Conservation (phyloP, 495 filamentous ascomycete genomes). For the Penicillium goetzii region DNA sequence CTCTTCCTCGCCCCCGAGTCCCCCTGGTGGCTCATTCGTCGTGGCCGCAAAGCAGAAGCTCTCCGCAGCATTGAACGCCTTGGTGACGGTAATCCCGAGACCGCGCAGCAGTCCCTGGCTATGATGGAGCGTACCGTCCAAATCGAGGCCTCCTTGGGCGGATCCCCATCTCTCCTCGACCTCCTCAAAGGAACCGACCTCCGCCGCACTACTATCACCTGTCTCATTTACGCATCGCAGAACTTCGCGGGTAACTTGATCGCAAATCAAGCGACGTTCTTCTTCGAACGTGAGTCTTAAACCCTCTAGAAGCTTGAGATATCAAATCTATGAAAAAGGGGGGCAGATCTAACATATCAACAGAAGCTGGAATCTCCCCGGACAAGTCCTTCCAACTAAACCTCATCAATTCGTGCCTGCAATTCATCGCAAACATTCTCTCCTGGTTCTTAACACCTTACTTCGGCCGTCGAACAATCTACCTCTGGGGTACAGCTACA, state of each 20-base stretch:
- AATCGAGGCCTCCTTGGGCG: constrained; percentile 63
- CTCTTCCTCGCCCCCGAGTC: constrained; percentile 68
- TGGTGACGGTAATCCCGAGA: constrained; percentile 55
- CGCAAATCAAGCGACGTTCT: constrained; percentile 35
- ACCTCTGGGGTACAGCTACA: constrained; percentile 46
- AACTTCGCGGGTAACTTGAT: constrained; percentile 39
- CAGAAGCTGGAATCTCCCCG: constrained; percentile 34
- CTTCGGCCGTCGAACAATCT: constrained; percentile 54
- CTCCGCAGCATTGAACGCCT: constrained; percentile 65
- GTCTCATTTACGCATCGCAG: constrained; percentile 55
- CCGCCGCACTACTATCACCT: constrained; percentile 68
- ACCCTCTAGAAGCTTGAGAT: neutral
- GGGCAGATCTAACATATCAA: constrained; percentile 11
- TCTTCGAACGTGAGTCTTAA: constrained; percentile 32
- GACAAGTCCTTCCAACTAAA: constrained; percentile 39
- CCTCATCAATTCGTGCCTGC: constrained; percentile 44
- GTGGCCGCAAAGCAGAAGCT: constrained; percentile 66
- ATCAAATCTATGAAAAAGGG: neutral
- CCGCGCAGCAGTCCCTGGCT: constrained; percentile 65
- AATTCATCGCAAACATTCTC: constrained; percentile 36
- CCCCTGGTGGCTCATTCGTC: constrained; percentile 58
- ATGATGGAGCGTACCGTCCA: constrained; percentile 77
- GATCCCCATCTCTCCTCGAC: constrained; percentile 60
- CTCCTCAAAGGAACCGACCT: constrained; percentile 70
- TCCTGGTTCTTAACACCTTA: constrained; percentile 36